phyloP scores from a whole-genome alignment of 805 yeast genomes.

The Metschnikowia anglica region DNA sequence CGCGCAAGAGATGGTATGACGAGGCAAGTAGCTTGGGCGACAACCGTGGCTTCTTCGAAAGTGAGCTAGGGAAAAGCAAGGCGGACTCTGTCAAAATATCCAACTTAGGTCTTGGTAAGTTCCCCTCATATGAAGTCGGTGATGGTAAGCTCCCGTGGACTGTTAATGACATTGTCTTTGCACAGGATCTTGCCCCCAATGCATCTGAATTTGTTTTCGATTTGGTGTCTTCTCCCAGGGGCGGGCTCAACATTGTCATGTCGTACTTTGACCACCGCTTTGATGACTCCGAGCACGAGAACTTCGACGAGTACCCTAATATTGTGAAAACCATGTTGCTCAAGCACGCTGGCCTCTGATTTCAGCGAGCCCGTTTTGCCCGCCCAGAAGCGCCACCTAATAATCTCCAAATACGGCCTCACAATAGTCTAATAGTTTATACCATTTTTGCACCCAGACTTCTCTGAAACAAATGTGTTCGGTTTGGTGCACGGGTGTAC shows the following conservation, averaged over 20 bases:
- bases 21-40: conserved; percentile 15
- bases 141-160: conserved; percentile 23
- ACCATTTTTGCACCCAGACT: too few species aligned
- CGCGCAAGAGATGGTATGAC: conserved; percentile 22
- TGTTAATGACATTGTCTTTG: conserved; percentile 32
- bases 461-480: too few species aligned
- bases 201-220: conserved; percentile 37
- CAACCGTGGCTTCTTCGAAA: conserved; percentile 26
- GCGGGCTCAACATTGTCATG: conserved; percentile 38
- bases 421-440: too few species aligned
- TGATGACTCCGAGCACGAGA: conserved; percentile 24
- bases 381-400: too few species aligned
- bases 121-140: conserved; percentile 19
- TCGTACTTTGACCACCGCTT: conserved; percentile 30
- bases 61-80: conserved; percentile 25
- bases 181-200: conserved; percentile 37
- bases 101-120: conserved; percentile 34
- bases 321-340: conserved; percentile 16
- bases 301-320: conserved; percentile 26
- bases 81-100: conserved; percentile 37
- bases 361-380: too few species aligned
- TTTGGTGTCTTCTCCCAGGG: conserved; percentile 29
- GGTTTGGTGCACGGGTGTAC: too few species aligned
- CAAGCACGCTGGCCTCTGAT: conserved; percentile 12
- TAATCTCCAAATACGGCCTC: too few species aligned